These are phyloP conservation scores for Amaranthus tricolor DNA, from an alignment of 179 eudicot genomes.

Conservation along the genomic window DNA sequence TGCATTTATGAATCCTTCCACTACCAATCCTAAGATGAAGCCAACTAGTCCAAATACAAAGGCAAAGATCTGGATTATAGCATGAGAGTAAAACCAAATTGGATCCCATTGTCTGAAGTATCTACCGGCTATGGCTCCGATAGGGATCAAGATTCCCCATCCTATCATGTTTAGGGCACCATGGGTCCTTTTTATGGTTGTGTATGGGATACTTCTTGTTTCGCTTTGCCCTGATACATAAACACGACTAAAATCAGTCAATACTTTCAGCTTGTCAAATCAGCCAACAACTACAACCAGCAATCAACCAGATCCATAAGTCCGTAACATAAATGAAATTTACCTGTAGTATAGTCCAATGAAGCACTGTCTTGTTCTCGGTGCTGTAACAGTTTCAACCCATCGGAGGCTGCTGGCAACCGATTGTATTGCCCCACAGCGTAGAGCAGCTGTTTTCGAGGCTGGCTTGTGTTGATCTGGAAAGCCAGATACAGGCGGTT, in stretches of 20 bases:
- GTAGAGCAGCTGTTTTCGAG: slow-evolving; percentile 40
- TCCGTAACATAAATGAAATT: slow-evolving; percentile 6
- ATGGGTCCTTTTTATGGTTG: slow-evolving; percentile 50
- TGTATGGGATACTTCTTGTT: slow-evolving; percentile 37
- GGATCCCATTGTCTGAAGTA: slow-evolving; percentile 71
- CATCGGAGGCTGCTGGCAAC: slow-evolving; percentile 16
- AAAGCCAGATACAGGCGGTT: slow-evolving; percentile 56
- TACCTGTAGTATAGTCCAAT: slow-evolving; percentile 68
- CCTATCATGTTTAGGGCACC: slow-evolving; percentile 77
- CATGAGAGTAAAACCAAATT: slow-evolving; percentile 80
- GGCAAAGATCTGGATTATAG: slow-evolving; percentile 46
- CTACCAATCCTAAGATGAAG: slow-evolving; percentile 60
- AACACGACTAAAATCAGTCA: not conserved
- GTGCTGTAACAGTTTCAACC: slow-evolving; percentile 42
- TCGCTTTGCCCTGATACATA: slow-evolving; percentile 45
- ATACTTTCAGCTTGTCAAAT: too few species aligned
- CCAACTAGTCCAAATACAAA: slow-evolving; percentile 68
- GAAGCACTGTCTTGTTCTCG: slow-evolving; percentile 26
- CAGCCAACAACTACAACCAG: too few species aligned
- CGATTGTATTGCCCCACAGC: slow-evolving; percentile 50
- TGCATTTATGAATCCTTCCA: slow-evolving; percentile 38
- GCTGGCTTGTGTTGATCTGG: slow-evolving; percentile 48
- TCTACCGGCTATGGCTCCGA: slow-evolving; percentile 73
- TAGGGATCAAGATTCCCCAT: slow-evolving; percentile 76
- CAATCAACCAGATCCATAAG: not conserved